These are phyloP conservation scores for Clausena lansium DNA, from an alignment of 345 rosid genomes.

Conservation along the genomic window DNA sequence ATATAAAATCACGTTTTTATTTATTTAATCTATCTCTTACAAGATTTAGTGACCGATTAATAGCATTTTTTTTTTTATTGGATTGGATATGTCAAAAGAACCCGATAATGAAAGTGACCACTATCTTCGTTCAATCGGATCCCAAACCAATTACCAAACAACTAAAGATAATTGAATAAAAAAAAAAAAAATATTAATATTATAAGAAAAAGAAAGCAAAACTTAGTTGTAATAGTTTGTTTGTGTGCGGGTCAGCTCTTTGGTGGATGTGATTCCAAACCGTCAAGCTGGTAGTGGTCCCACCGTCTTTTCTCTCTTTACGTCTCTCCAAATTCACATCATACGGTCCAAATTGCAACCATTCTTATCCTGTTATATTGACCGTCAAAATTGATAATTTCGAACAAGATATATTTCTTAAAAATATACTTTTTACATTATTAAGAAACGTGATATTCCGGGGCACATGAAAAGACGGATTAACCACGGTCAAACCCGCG, in stretches of 20 bases:
- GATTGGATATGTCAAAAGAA: slow-evolving; percentile 4
- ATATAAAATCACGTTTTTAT: slow-evolving; percentile 1
- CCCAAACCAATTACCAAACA: slow-evolving; percentile 13
- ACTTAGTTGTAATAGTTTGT: slow-evolving; percentile 15
- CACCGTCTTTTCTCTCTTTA: slow-evolving; percentile 16
- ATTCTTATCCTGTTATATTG: slow-evolving; percentile 12
- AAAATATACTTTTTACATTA: background rate
- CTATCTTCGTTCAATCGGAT: slow-evolving; percentile 12
- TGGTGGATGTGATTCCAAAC: slow-evolving; percentile 24
- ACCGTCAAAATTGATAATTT: slow-evolving; percentile 6
- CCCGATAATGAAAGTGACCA: slow-evolving; percentile 25
- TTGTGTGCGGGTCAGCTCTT: slow-evolving; percentile 20
- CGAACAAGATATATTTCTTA: background rate
- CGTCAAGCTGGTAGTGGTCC: slow-evolving; percentile 25
- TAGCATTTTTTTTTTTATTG: background rate
- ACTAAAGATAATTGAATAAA: background rate
- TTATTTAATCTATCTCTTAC: slow-evolving; percentile 9
- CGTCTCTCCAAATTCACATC: slow-evolving; percentile 27
- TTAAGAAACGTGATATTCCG: background rate
- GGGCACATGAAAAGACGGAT: background rate
- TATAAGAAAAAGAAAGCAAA: background rate
- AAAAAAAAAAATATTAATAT: background rate
- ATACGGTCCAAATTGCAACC: slow-evolving; percentile 20
- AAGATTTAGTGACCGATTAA: background rate
- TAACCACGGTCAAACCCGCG: background rate